These are phyloP conservation scores for Colletotrichum truncatum DNA, from an alignment of 2,329 filamentous ascomycete species.

Conservation along the genomic window DNA sequence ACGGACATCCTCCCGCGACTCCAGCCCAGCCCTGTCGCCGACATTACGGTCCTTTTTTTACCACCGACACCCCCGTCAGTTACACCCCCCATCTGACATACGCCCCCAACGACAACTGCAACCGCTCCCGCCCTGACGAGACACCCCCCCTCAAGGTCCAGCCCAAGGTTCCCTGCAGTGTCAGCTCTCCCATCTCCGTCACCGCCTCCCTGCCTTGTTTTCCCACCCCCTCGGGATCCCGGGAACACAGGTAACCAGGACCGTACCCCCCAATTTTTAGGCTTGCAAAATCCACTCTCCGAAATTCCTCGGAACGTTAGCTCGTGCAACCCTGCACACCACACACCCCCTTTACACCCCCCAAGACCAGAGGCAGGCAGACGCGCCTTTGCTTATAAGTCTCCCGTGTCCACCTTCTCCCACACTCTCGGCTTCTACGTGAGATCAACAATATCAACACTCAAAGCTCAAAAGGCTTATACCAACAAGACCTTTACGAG, in stretches of 20 bases:
- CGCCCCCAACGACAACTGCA: background rate
- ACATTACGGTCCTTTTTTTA: background rate
- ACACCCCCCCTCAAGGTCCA: constrained; percentile 1
- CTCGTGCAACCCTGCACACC: constrained; percentile 20
- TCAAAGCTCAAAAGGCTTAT: background rate
- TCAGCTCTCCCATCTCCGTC: constrained; percentile 24
- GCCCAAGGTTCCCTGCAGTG: constrained; percentile 6
- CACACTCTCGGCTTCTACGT: background rate
- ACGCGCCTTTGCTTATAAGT: constrained; percentile 30
- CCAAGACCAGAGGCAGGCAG: constrained; percentile 17
- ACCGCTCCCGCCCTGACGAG: constrained; percentile 5
- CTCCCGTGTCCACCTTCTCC: constrained; percentile 27
- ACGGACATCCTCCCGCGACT: constrained; percentile 18
- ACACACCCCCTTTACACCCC: constrained; percentile 16
- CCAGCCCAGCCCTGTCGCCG: constrained; percentile 7
- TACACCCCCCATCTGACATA: constrained; percentile 1
- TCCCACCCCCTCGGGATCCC: constrained; percentile 28
- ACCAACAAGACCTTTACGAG: constrained; percentile 9
- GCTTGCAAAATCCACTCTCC: constrained; percentile 23
- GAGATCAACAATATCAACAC: constrained; percentile 26
- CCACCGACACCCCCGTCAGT: background rate
- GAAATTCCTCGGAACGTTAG: constrained; percentile 29
- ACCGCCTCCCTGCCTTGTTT: constrained; percentile 32
- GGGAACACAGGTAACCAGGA: no score
- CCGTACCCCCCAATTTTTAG: constrained; percentile 29